phyloP scores from a whole-genome alignment of 306 rosid species.

The Cucumis sativus region DNA sequence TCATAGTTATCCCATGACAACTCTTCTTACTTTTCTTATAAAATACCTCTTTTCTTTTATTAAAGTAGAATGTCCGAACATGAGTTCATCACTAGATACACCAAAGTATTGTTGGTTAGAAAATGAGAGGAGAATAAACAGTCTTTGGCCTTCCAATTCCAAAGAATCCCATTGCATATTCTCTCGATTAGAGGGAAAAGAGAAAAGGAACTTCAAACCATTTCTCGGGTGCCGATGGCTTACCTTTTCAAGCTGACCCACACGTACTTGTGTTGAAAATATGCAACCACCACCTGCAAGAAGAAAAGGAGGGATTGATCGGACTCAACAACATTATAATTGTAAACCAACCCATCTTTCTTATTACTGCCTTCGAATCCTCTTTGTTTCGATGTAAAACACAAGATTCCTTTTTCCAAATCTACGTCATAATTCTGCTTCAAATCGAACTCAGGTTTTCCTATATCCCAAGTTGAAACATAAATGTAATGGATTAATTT shows the following conservation, averaged over 20 bases:
- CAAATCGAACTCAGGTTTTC: background rate
- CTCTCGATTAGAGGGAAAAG: background rate
- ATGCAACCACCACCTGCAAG: slow-evolving; percentile 2
- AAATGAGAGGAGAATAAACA: background rate
- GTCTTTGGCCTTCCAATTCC: background rate
- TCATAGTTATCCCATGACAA: too few species aligned
- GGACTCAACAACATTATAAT: background rate
- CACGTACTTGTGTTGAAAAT: slow-evolving; percentile 12
- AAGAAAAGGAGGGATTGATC: background rate
- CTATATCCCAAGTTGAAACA: background rate
- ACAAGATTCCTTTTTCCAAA: background rate
- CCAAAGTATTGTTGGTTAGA: too few species aligned
- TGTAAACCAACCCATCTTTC: background rate
- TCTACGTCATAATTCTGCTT: background rate
- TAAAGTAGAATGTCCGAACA: too few species aligned
- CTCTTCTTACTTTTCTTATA: too few species aligned
- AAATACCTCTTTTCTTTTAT: too few species aligned
- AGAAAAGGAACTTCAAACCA: background rate
- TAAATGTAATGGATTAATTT: background rate
- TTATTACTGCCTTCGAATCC: background rate
- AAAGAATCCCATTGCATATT: background rate
- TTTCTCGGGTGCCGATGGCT: background rate
- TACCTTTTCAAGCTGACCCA: slow-evolving; percentile 3
- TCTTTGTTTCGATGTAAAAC: background rate
- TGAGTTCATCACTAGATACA: too few species aligned